These are phyloP conservation scores for Orobanche coerulescens DNA, from an alignment of 257 asterid genomes.

Conservation along the genomic window DNA sequence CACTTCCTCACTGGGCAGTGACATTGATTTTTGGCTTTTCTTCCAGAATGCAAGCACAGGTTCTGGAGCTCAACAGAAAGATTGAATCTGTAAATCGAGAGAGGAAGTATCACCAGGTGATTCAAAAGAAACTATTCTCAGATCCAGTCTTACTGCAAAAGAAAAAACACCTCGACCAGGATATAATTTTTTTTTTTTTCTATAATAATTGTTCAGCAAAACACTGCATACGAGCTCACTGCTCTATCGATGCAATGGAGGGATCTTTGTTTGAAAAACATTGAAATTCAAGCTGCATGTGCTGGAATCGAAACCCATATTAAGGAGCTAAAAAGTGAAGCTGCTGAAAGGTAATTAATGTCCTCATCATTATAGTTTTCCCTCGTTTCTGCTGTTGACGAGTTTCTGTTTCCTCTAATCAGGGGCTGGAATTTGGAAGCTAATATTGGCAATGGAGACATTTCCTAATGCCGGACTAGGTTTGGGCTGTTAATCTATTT, in stretches of 20 bases:
- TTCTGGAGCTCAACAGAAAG: conserved; percentile 52
- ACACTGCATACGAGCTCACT: conserved; percentile 83
- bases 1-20: not conserved
- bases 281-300: conserved; percentile 83
- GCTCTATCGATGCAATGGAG: conserved; percentile 89
- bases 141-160: not conserved
- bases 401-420: conserved; percentile 14
- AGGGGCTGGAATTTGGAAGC: conserved; percentile 74
- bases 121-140: not conserved
- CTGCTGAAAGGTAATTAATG: conserved; percentile 44
- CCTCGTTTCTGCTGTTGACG: conserved; percentile 7
- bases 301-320: conserved; percentile 49
- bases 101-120: conserved; percentile 97
- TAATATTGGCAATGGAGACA: conserved; percentile 41
- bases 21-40: conserved; percentile 16
- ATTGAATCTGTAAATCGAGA: conserved; percentile 90
- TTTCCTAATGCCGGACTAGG: conserved; percentile 33
- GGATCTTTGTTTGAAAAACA: conserved; percentile 84
- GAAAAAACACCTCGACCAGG: not conserved
- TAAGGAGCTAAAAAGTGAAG: conserved; percentile 56
- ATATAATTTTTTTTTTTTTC: not conserved
- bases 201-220: conserved; percentile 57
- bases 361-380: conserved; percentile 9
- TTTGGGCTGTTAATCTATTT: not conserved
- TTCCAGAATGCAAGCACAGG: conserved; percentile 71